Evolutionary conservation across 2,329 filamentous ascomycete genomes (phyloP), one percentile per base, ranked within the genome.

Genomic region (Aspergillus sp.): DNA sequence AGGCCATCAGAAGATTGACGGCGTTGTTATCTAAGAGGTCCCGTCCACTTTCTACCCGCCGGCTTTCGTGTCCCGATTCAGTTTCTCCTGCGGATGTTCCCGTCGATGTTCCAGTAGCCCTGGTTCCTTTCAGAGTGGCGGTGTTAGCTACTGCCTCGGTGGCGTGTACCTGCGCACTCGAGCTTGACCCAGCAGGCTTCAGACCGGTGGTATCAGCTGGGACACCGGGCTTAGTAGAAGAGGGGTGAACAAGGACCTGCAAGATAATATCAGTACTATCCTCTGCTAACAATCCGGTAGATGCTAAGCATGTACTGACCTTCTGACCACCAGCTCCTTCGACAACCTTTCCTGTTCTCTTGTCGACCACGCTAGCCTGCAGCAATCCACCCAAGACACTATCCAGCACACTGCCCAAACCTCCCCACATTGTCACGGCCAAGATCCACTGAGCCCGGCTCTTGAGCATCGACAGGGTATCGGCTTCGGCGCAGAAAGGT

Each of bases 11-110:
- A 60, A 97, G 86, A 75, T 99, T 99, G 69, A 99, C 92, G 57
- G 91, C 90, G 75, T 99, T 99, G 76, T 99, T 99, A 76, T 96
- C 92, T 59, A 99, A 80, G 63, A 96, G 74, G 73, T 97, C 85
- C 79, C 82, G 54, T 73, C 87, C 92, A 67, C 81, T 89, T 76
- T 91, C 87, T 6, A 89, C 77, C 5, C 87, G 79, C 17, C 89
- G 81, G 55, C 87, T 88, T 62, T 89, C 85, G 68, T 81, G 82
- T 58, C 82, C 62, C 4, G 60, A 55, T 8, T 72, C 67, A 36
- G 49, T 56, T 21, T 60, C 39, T 3, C 39, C 66, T 8, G 62
- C 39, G 43, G 65, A 60, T 15, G 55, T 48, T 28, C 63, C 66
- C 9, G 57, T 57, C 10, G 67, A 63, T 2, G 65, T 58, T 6